phyloP scores from a whole-genome alignment of 2,329 filamentous ascomycete genomes.

The Aspergillaceae sp. region DNA sequence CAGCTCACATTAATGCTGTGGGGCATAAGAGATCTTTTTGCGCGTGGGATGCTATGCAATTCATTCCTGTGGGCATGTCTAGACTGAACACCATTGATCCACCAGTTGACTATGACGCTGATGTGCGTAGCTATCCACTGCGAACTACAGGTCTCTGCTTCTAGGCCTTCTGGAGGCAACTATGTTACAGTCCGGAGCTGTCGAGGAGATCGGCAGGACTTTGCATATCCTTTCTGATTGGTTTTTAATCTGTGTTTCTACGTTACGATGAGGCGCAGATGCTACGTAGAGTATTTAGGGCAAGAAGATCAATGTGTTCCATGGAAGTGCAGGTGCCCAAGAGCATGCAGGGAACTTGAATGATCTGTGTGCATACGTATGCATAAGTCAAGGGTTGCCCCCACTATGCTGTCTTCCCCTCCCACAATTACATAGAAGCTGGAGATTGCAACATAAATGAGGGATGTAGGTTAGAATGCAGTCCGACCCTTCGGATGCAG shows the following conservation, averaged over 20 bases:
- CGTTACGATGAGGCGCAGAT: not conserved
- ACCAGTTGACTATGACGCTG: not conserved
- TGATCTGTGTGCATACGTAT: not conserved
- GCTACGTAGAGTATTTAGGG: too few relatives aligned
- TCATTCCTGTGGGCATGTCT: not conserved
- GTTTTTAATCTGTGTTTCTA: not conserved
- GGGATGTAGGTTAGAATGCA: not conserved
- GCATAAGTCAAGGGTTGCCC: not conserved
- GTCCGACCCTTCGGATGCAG: not conserved
- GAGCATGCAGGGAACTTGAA: not conserved
- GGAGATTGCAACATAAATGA: not conserved
- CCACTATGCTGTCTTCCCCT: not conserved
- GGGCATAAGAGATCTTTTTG: not conserved
- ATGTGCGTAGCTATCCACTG: not conserved
- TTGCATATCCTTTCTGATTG: not conserved
- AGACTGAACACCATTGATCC: not conserved
- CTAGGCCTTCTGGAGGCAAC: not conserved
- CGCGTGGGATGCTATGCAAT: not conserved
- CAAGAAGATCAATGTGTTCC: too few relatives aligned
- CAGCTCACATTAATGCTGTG: not conserved
- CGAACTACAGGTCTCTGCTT: not conserved
- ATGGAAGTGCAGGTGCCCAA: too few relatives aligned
- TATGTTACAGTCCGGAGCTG: not conserved
- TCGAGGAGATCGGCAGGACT: not conserved
- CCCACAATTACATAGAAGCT: not conserved